Evolutionary conservation across 2,329 filamentous ascomycete species (phyloP).

Genomic region (Chrysoporthe puriensis): DNA sequence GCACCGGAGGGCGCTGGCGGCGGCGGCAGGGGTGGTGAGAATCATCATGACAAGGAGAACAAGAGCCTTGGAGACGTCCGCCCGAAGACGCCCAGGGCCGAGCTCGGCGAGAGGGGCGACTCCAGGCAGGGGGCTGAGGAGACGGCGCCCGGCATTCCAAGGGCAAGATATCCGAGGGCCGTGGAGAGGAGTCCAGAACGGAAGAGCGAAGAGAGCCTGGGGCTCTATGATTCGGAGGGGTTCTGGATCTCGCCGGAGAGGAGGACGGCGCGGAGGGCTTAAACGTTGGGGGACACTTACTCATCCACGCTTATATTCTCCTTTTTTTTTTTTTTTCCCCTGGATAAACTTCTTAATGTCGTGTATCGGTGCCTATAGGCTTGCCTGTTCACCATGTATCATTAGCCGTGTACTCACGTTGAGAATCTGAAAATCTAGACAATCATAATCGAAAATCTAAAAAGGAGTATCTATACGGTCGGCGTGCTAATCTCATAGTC

Average conservation of each 20-base stretch:
- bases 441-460: background rate
- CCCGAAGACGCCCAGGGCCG: constrained; percentile 24
- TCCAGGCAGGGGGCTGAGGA: background rate
- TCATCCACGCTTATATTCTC: background rate
- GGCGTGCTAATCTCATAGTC: background rate
- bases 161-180: background rate
- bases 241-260: constrained; percentile 50
- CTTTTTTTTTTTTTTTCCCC: background rate
- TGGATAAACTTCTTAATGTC: background rate
- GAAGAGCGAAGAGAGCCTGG: constrained; percentile 44
- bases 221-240: constrained; percentile 50
- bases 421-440: background rate
- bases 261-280: constrained; percentile 14
- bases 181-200: constrained; percentile 1
- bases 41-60: constrained; percentile 20
- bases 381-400: background rate
- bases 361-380: background rate
- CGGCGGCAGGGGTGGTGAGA: constrained; percentile 7
- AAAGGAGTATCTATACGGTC: background rate
- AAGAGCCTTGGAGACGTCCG: background rate
- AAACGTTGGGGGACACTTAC: background rate
- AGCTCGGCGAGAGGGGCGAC: constrained; percentile 13
- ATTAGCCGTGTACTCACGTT: background rate
- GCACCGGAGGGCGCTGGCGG: constrained; percentile 16
- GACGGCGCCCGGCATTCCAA: background rate